Base-by-base conservation (phyloP, 768 basidiomycete genomes). In the Pisolithus sp. region DNA sequence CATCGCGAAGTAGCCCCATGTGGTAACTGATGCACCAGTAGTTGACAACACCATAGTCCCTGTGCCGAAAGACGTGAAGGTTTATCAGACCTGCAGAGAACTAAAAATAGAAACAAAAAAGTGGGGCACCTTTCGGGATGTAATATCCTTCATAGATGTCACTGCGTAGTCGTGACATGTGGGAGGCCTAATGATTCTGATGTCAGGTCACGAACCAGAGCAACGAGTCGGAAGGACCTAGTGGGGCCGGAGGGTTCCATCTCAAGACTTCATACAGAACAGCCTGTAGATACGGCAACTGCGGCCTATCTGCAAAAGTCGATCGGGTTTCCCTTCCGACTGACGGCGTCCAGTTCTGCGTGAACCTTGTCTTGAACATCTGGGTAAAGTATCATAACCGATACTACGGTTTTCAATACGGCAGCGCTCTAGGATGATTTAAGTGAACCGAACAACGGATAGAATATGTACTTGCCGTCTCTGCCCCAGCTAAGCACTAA, bases 111-210 rank as follows among this genome's bases (percentile, higher is more conserved):
- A 5, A 31, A 4, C 26, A n/a, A 30, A 3, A 7, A 8, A 48
- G 48, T 15, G 7, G 5, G 26, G 26, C 18, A 60, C 56, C 59
- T 46, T 61, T 59, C 7, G 60, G 59, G 34, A 64, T 61, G 20
- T 48, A 53, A 36, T 59, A 59, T 31, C 59, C 56, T 7, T 49
- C 40, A 37, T 63, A 61, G 6, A 59, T 38, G 17, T 63, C 62
- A 38, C 53, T 45, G n/a, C 21, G 54, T 21, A 10, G 42, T 56
- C 1, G 56, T 53, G 26, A 41, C 18, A 37, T 41, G 34, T 13
- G 21, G 20, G 17, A 36, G 20, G 9, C 34, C 51, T 23, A n/a
- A n/a, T n/a, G 12, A 45, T 41, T 18, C 7, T 7, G 18, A 36
- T 20, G 18, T 45, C n/a, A 53, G n/a, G 7, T 5, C 15, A 18